phyloP scores from a whole-genome alignment of 345 rosid genomes.

The Aurinia saxatilis region DNA sequence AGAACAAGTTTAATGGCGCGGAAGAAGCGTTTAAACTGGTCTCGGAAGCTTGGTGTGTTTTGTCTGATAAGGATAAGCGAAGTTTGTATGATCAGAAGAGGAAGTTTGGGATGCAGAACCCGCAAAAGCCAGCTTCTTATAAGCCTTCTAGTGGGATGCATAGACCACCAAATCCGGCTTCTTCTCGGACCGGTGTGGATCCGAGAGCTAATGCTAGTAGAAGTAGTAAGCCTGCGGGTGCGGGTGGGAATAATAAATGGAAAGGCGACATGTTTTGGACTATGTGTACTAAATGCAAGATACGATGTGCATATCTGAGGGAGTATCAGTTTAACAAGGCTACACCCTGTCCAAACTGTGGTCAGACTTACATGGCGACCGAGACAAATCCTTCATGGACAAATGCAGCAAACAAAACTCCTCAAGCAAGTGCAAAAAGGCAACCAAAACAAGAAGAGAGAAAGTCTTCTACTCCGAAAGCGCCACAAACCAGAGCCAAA shows the following conservation, averaged over 20 bases:
- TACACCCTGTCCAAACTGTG: slow-evolving; percentile 59
- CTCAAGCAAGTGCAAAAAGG: too few species aligned
- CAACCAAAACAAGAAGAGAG: too few species aligned
- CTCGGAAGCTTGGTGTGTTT: slow-evolving; percentile 56
- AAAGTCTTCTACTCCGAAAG: too few species aligned
- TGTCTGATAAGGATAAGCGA: slow-evolving; percentile 62
- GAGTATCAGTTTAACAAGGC: slow-evolving; percentile 44
- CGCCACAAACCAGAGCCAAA: too few species aligned
- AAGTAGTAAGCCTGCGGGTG: not conserved
- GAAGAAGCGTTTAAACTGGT: slow-evolving; percentile 79
- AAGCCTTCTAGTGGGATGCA: slow-evolving; percentile 6
- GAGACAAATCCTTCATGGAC: slow-evolving; percentile 23
- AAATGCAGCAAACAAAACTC: too few species aligned
- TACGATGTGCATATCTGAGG: slow-evolving; percentile 50
- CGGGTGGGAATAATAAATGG: too few species aligned
- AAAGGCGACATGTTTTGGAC: slow-evolving; percentile 55
- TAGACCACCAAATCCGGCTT: not conserved
- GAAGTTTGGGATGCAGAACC: slow-evolving; percentile 28
- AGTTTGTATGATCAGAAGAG: slow-evolving; percentile 49
- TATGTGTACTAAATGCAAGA: slow-evolving; percentile 54
- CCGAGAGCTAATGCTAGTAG: slow-evolving; percentile 17
- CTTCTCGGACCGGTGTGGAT: not conserved
- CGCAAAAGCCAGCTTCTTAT: not conserved
- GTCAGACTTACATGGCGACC: slow-evolving; percentile 46
- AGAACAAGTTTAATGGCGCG: slow-evolving; percentile 64